Base-by-base conservation (phyloP, 148 eudicot species). In the Amaranthus hypochondriacus region DNA sequence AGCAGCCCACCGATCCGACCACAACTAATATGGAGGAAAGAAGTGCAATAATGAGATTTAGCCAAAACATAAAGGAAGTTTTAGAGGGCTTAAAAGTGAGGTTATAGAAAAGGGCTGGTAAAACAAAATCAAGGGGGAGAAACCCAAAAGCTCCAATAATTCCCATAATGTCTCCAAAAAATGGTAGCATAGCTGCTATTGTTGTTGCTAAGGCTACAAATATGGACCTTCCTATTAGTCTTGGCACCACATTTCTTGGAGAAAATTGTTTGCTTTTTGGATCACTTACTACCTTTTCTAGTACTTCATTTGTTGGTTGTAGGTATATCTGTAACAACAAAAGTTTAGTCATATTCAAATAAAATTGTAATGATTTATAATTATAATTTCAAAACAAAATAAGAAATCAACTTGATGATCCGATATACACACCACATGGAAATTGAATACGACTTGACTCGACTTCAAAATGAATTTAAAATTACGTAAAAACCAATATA, bases 301-400 rank as follows among this genome's bases (percentile, higher is more conserved):
- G 78, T 42, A 89, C 90, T 67, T 88, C 98, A 68, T 94, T 94
- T 69, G 96, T 89, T 6, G 98, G 98, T 73, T 94, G 98, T 80
- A 94, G 73, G 83, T 91, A 94, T 6, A 90, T 88, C 98, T 93
- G 80, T 52, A n/a, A 53, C 8, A 49, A 68, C 48, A 53, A 54
- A 28, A 28, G 39, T 28, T 28, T 28, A 28, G 39, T 28, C 2
- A 18, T 18, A 18, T 18, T 18, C 18, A 18, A 18, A 18, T 18
- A 18, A 18, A 18, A 18, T 18, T 18, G 18, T 18, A 18, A 18
- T 18, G 18, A 18, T 18, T 18, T 18, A 18, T 18, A 18, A 18
- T 18, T 18, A 18, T n/a, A n/a, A n/a, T 18, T 18, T 18, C 18
- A 18, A 28, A 28, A 28, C 39, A 28, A 28, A 28, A 28, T 28